Base-by-base conservation (phyloP, 768 basidiomycete species). In the Chiua virens region DNA sequence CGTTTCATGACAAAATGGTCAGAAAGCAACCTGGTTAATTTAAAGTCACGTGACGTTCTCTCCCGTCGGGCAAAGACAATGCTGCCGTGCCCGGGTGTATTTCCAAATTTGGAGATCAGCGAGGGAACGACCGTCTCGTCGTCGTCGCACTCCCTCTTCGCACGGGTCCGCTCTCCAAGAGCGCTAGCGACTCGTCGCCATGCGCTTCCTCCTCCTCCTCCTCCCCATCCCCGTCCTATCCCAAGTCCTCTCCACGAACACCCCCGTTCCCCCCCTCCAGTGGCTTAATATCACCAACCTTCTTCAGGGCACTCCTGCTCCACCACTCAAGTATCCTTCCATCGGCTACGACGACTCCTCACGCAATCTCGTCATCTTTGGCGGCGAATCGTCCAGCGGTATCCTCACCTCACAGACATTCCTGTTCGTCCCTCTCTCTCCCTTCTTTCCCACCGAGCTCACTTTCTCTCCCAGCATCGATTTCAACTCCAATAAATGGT, bases 281-380 rank as follows among this genome's bases (percentile, higher is more conserved):
- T 87, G 84, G 89, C 80, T 92, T 64, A 87, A 89, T 66, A 71
- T 91, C 58, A 79, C 85, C 5, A 54, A 57, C 56, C 71, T 82
- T 46, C 71, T 87, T 38, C 70, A 68, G 27, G 86, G 87, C 28
- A 65, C 84, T 2, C 49, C 79, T 5, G 67, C 73, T 2, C 81
- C 86, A 8, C 83, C 84, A 8, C 75, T 90, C 56, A 86, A 82
- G 66, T 84, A 87, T 59, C 81, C 87, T 8, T 77, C 85, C 30
- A 82, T 92, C 56, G 89, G 87, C 14, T 77, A 73, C 61, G 68
- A 73, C 59, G 68, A 65, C 57, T 51, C 36, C 32, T 79, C 79
- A 58, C 79, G 81, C 45, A 78, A 76, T 10, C 67, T 91, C 47
- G 72, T 91, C 57, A 76, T 91, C 46, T 91, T 89, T 61, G 89